Percentiles rank a stretch among this genome's conserved stretches.
Evolutionary conservation across 2,329 filamentous ascomycete genomes (phyloP).

Genomic region (Apiospora arundinis): DNA sequence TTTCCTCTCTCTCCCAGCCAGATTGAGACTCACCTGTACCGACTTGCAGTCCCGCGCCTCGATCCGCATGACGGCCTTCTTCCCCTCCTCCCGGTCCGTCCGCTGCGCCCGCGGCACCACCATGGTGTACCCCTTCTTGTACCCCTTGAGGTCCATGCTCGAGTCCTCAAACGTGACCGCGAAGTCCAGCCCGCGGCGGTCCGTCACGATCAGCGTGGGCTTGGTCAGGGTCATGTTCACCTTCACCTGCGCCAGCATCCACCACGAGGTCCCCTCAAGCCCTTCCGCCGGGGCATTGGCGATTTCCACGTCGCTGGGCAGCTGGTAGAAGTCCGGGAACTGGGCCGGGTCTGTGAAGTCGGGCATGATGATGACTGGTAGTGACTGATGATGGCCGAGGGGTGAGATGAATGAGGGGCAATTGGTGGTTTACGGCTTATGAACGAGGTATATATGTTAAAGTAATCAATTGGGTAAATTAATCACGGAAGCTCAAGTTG

Average conservation of each 20-base stretch:
- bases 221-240: constrained; percentile 52
- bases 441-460: no score
- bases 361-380: background rate
- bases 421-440: no score
- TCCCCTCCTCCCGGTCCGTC: constrained; percentile 43
- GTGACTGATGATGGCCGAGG: no score
- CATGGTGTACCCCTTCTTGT: constrained; percentile 48
- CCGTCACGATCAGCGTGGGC: constrained; percentile 53
- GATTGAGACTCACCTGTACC: constrained; percentile 43
- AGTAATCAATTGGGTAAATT: background rate
- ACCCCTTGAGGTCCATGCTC: constrained; percentile 43
- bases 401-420: background rate
- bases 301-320: constrained; percentile 21
- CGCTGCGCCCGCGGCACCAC: constrained; percentile 44
- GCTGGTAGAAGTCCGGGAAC: constrained; percentile 30
- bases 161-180: constrained; percentile 53
- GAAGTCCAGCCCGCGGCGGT: constrained; percentile 47
- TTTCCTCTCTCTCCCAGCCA: no score
- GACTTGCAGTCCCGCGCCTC: constrained; percentile 38
- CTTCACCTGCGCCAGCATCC: constrained; percentile 40
- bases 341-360: background rate
- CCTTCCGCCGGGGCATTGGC: constrained; percentile 19
- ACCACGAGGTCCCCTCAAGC: constrained; percentile 33
- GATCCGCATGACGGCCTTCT: constrained; percentile 48
- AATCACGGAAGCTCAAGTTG: background rate